Percentiles rank a stretch among this genome's conserved stretches.
Conservation (phyloP, 108 stramenopile genomes). For the Mayamaea pseudoterrestris region DNA sequence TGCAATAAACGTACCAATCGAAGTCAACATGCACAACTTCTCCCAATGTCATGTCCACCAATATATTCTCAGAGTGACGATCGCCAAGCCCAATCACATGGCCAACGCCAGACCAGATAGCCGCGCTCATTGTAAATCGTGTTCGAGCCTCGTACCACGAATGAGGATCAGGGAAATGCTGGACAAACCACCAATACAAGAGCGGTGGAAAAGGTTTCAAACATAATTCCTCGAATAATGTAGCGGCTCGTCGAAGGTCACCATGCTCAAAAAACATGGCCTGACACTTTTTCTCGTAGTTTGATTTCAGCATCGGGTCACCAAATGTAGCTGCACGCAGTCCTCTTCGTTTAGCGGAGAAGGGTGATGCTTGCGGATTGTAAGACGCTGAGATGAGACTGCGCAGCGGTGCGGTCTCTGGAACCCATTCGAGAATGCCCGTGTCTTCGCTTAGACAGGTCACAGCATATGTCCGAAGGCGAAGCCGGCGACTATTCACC, state of each 20-base stretch:
- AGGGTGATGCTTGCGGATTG: slow-evolving; percentile 61
- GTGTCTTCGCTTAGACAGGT: slow-evolving; percentile 96
- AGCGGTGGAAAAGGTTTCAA: slow-evolving; percentile 68
- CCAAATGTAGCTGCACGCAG: slow-evolving; percentile 40
- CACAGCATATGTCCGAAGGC: slow-evolving; percentile 94
- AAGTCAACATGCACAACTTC: slow-evolving; percentile 99
- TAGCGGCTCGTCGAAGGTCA: slow-evolving; percentile 41
- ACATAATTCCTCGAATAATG: slow-evolving; percentile 49
- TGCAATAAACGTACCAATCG: slow-evolving; percentile 58
- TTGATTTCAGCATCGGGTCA: slow-evolving; percentile 39
- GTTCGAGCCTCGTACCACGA: slow-evolving; percentile 95
- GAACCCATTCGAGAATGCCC: slow-evolving; percentile 98
- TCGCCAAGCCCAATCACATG: slow-evolving; percentile 96
- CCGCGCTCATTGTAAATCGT: slow-evolving; percentile 81
- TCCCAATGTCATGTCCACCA: slow-evolving; percentile 87
- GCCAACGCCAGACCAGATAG: slow-evolving; percentile 89
- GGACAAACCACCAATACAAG: slow-evolving; percentile 96
- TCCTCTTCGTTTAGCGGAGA: slow-evolving; percentile 41
- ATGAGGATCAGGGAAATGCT: slow-evolving; percentile 85
- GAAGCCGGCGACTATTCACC: slow-evolving; percentile 3
- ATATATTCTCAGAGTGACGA: slow-evolving; percentile 97
- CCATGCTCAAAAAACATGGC: slow-evolving; percentile 62
- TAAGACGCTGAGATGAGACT: slow-evolving; percentile 57
- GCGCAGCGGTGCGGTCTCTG: slow-evolving; percentile 78
- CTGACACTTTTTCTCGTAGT: slow-evolving; percentile 51